Conservation (phyloP, 768 basidiomycete species). For the Gloeophyllum trabeum region DNA sequence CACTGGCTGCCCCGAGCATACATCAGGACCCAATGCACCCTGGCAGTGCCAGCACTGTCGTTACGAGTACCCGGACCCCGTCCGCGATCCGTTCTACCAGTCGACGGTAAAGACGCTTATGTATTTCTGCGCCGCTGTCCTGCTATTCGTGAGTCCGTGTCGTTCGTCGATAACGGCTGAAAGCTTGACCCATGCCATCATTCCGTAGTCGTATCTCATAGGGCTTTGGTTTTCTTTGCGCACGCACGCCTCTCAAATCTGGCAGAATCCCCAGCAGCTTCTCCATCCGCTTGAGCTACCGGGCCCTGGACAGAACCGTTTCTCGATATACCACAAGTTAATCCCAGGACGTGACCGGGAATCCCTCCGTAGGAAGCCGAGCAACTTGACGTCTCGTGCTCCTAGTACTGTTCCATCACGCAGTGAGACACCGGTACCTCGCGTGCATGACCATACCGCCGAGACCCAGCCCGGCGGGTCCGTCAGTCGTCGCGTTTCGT, state of each 20-base stretch:
- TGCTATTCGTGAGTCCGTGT: constrained; percentile 65
- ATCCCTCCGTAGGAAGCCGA: constrained; percentile 33
- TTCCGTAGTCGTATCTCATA: constrained; percentile 88
- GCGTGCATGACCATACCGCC: neutral
- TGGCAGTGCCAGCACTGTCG: constrained; percentile 92
- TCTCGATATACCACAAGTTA: constrained; percentile 56
- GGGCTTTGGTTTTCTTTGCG: constrained; percentile 98
- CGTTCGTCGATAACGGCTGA: constrained; percentile 1
- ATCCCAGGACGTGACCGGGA: constrained; percentile 21
- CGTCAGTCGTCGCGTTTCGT: constrained; percentile 40
- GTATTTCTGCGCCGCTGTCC: constrained; percentile 89
- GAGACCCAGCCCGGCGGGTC: constrained; percentile 1
- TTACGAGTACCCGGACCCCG: constrained; percentile 90
- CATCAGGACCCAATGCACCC: constrained; percentile 24
- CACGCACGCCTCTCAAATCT: constrained; percentile 96
- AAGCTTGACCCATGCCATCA: constrained; percentile 4
- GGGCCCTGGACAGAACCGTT: constrained; percentile 25
- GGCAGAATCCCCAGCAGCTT: constrained; percentile 92
- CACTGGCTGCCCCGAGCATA: constrained; percentile 53
- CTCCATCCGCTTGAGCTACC: constrained; percentile 54
- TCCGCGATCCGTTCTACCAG: constrained; percentile 92
- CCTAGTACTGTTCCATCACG: constrained; percentile 22
- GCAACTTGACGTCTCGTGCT: constrained; percentile 23
- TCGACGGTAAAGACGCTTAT: constrained; percentile 90
- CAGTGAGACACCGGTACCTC: constrained; percentile 21